These are phyloP conservation scores for Aspergillus brunneoviolaceus DNA, from an alignment of 2,329 filamentous ascomycete genomes.

Conservation along the genomic window DNA sequence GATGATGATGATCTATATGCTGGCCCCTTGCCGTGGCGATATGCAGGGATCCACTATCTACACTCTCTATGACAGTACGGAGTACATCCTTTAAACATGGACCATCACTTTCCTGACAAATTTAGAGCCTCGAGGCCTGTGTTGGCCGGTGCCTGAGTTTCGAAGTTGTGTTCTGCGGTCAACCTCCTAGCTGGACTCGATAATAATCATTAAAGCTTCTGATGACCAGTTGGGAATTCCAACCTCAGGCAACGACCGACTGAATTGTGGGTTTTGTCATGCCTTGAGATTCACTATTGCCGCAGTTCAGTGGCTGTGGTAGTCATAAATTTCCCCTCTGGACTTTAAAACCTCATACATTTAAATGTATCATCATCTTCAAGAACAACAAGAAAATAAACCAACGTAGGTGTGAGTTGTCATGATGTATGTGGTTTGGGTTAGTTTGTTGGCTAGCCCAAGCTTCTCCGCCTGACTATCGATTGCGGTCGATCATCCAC, in stretches of 20 bases:
- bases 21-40: too few relatives aligned
- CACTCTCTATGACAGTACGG: too few relatives aligned
- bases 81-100: too few relatives aligned
- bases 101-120: too few relatives aligned
- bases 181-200: too few relatives aligned
- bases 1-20: too few relatives aligned
- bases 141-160: too few relatives aligned
- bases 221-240: neutral
- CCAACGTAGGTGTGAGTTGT: slow-evolving; percentile 21
- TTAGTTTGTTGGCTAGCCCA: slow-evolving; percentile 13
- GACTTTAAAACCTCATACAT: slow-evolving; percentile 7
- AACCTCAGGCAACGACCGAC: neutral
- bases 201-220: too few relatives aligned
- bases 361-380: neutral
- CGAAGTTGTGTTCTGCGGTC: too few relatives aligned
- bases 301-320: neutral
- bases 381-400: neutral
- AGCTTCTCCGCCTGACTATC: slow-evolving; percentile 23
- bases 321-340: neutral
- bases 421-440: slow-evolving; percentile 19
- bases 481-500: slow-evolving; percentile 20
- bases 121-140: too few relatives aligned
- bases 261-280: too few relatives aligned
- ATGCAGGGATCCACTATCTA: too few relatives aligned
- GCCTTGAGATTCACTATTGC: neutral